Evolutionary conservation across 2,329 filamentous ascomycete species (phyloP), one percentile per base, ranked within the genome.

Genomic region (Phaeosphaeriaceae sp.): DNA sequence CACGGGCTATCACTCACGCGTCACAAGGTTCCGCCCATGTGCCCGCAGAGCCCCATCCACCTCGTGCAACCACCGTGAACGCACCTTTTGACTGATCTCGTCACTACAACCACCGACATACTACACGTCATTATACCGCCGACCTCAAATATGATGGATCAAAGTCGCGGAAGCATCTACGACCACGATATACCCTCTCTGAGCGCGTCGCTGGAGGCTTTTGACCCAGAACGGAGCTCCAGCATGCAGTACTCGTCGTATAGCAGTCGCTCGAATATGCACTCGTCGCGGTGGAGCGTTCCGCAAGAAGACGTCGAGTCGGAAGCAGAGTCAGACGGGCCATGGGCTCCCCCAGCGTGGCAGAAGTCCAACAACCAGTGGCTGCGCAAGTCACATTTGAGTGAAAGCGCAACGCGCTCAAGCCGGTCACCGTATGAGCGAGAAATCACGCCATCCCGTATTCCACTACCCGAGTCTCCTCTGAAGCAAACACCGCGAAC

Each of bases 331-430:
- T 81, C 81, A 52, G 78, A 80, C 33, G 75, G 73, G 1, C 86
- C 85, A 31, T 90, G 87, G 86, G 88, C 86, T 53, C 88, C 88
- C 42, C 88, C 88, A 1, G 87, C 87, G 13, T 88, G 88, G 82
- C 82, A 85, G 63, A 84, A 82, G 68, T 81, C 62, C 7, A 86
- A 84, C 62, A 88, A 84, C 70, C 82, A 82, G 59, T 87, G 85
- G 86, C 85, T 88, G 73, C 79, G 74, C 25, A 76, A 76, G 59
- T 76, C 74, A 52, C 62, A 74, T 49, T 67, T 80, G 67, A 79
- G 68, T 75, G 74, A 79, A 48, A 73, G 69, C 61, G 69, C 65
- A 25, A 58, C 67, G 64, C 62, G 71, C 24, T 63, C 67, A 48
- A 84, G 80, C 65, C 74, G 79, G 54, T 88, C 86, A 70, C 86